Evolutionary conservation across 768 basidiomycete genomes (phyloP).

Genomic region (Pholiota conissans): DNA sequence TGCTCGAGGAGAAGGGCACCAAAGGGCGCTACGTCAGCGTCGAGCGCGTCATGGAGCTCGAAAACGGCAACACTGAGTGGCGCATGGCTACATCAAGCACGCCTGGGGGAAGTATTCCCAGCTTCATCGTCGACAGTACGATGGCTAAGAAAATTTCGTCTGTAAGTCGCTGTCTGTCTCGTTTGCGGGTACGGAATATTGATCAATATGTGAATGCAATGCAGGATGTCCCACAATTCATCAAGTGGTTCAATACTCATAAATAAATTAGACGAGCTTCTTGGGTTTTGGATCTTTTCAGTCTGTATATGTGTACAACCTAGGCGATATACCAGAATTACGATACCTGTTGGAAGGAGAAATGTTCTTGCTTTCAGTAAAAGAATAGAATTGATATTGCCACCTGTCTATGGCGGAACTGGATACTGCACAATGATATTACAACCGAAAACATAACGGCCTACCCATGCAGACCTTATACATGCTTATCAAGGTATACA

Average conservation of each 20-base stretch:
- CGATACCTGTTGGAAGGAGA: too few species aligned
- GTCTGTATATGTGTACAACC: too few species aligned
- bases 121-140: constrained; percentile 58
- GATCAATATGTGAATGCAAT: not conserved
- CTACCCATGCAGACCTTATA: too few species aligned
- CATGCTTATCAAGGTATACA: too few species aligned
- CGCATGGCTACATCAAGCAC: constrained; percentile 78
- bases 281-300: not conserved
- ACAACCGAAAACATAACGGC: too few species aligned
- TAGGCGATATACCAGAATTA: too few species aligned
- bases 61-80: constrained; percentile 70
- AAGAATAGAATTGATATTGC: too few species aligned
- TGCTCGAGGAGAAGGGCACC: constrained; percentile 57
- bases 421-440: too few species aligned
- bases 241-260: constrained; percentile 57
- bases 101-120: constrained; percentile 69
- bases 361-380: too few species aligned
- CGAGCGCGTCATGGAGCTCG: constrained; percentile 63
- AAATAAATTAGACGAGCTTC: constrained; percentile 5
- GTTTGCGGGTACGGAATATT: not conserved
- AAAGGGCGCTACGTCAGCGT: constrained; percentile 71
- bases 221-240: constrained; percentile 74
- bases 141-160: constrained; percentile 64
- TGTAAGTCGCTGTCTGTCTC: constrained; percentile 34
- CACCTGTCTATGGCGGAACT: too few species aligned